Percentiles rank a stretch among this genome's conserved stretches.
phyloP scores from a whole-genome alignment of 1,284 basidiomycete species.

The Xerocomus amazonicus region DNA sequence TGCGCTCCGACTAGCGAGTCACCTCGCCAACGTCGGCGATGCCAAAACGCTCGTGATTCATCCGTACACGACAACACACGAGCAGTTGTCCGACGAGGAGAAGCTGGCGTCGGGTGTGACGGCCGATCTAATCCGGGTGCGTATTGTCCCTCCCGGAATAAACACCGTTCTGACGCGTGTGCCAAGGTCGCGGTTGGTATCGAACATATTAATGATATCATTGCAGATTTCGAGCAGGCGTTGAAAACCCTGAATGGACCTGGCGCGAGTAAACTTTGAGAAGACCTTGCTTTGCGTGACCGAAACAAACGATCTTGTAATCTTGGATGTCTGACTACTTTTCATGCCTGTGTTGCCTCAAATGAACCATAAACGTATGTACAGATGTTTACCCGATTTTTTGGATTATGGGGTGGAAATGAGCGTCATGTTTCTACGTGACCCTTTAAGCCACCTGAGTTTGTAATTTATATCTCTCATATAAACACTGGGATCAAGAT shows the following conservation, averaged over 20 bases:
- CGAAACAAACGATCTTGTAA: no score
- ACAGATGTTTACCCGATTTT: no score
- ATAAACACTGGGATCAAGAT: no score
- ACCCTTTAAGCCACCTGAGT: no score
- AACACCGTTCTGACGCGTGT: no score
- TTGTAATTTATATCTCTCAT: no score
- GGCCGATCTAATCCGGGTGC: constrained; percentile 74
- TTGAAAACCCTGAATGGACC: constrained; percentile 10
- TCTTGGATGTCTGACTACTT: no score
- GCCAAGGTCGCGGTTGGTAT: constrained; percentile 68
- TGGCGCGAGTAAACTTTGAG: neutral
- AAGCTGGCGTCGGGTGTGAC: constrained; percentile 72
- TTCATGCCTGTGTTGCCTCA: no score
- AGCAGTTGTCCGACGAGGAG: constrained; percentile 71
- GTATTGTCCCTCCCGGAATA: constrained; percentile 14
- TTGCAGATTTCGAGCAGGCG: constrained; percentile 72
- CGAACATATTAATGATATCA: constrained; percentile 82
- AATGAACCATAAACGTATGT: neutral
- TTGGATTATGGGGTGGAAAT: no score
- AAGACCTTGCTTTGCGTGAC: no score
- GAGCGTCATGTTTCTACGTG: no score
- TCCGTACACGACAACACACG: constrained; percentile 81
- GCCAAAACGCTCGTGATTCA: constrained; percentile 84
- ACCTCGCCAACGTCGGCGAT: constrained; percentile 78
- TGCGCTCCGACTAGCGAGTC: constrained; percentile 67